Evolutionary conservation across 2,329 filamentous ascomycete species (phyloP).

Genomic region (Arthroderma sp.): DNA sequence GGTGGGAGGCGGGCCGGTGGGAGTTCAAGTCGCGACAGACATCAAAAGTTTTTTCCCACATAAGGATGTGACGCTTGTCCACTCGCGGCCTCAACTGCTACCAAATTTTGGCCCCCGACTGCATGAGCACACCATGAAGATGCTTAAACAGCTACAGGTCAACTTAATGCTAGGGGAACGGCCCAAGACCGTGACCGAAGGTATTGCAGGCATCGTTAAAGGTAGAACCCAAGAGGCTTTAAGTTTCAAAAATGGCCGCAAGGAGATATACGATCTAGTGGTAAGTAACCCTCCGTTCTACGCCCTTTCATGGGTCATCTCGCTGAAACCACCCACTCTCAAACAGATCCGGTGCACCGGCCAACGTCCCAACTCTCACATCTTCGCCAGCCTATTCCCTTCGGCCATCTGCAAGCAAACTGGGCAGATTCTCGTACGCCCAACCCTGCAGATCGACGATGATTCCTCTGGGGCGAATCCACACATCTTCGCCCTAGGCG

Average conservation of each 20-base stretch:
- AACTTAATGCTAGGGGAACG: slow-evolving; percentile 14
- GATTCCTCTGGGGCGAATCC: slow-evolving; percentile 20
- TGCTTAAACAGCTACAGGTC: slow-evolving; percentile 17
- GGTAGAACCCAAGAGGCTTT: slow-evolving; percentile 2
- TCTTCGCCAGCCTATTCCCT: slow-evolving; percentile 29
- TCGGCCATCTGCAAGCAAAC: slow-evolving; percentile 33
- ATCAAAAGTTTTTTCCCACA: slow-evolving; percentile 29
- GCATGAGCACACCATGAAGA: slow-evolving; percentile 29
- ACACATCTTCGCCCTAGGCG: slow-evolving; percentile 49
- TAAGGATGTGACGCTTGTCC: slow-evolving; percentile 32
- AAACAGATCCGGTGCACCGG: slow-evolving; percentile 17
- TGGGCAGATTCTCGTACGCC: slow-evolving; percentile 43
- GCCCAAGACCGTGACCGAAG: slow-evolving; percentile 6
- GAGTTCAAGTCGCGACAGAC: too few species aligned
- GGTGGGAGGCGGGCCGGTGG: too few species aligned
- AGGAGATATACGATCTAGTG: slow-evolving; percentile 10
- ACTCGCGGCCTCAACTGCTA: slow-evolving; percentile 27
- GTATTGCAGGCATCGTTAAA: slow-evolving; percentile 2
- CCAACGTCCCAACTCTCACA: slow-evolving; percentile 8
- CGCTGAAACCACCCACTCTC: too few species aligned
- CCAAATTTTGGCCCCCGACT: slow-evolving; percentile 20
- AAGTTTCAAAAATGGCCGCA: slow-evolving; percentile 9
- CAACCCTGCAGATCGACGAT: slow-evolving; percentile 43
- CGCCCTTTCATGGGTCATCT: too few species aligned
- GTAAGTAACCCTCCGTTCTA: slow-evolving; percentile 4